Evolutionary conservation across 1,284 basidiomycete genomes (phyloP), one percentile per base, ranked within the genome.

Genomic region (Leccinum griseonigrum): DNA sequence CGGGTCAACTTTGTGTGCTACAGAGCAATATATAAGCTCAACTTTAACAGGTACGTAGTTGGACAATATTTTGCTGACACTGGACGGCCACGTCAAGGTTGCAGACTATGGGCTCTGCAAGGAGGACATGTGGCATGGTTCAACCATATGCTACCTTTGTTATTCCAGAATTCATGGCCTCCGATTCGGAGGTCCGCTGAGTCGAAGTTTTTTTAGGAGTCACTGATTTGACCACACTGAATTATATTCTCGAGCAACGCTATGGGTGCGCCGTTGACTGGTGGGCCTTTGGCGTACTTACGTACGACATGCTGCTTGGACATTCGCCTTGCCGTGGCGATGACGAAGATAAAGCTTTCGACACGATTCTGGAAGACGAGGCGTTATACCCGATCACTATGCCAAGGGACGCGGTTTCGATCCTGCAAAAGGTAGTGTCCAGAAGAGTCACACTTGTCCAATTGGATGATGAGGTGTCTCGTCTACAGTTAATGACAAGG

Each of bases 161-260:
- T 60, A 99, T 97, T 46, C 97, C 97, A 0, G 97, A 99, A 75
- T 99, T 99, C 76, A 99, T 99, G 97, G 97, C 97, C 40, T 97
- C 97, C 6, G 22, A 26, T 26, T 26, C 22, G 22, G 97, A 99
- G 83, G 94, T 94, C 64, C 52, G 82, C 65, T 46, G 9, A 26
- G 56, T 38, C 52, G 56, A 14, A 56, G 34, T n/a, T 59, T 58
- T 16, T 22, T 36, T 16, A 26, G 38, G 16, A 31, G n/a, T 1
- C 50, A 50, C 38, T 8, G 22, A 58, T 28, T 31, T 64, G 34
- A 62, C 10, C 38, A 51, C 56, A 51, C 63, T 40, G 54, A 28
- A 34, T 14, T n/a, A 97, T 93, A 99, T 99, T 74, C 84, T 99
- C 32, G 97, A 99, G 78, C 97, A 99, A 79, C 91, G 95, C 60